A percentile compares a stretch with the other conserved stretches of the same genome.
These are phyloP conservation scores for Ramularia collo-cygni DNA, from an alignment of 2,329 filamentous ascomycete genomes.

Conservation along the genomic window DNA sequence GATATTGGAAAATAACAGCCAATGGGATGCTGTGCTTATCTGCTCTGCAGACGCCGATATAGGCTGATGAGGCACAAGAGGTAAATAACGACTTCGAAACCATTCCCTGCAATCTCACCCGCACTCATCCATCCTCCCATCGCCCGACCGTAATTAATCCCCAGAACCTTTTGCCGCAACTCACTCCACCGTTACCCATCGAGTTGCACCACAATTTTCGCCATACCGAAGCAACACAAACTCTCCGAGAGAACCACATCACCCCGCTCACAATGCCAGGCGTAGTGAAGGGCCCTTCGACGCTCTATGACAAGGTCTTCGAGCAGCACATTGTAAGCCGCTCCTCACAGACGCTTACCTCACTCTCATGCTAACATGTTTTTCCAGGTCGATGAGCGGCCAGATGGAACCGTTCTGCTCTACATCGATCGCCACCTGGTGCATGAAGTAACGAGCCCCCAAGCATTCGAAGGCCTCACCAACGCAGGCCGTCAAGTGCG, in stretches of 20 bases:
- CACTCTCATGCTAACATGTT: slow-evolving; percentile 5
- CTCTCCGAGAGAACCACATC: too few relatives aligned
- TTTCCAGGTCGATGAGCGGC: slow-evolving; percentile 67
- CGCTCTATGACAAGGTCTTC: slow-evolving; percentile 88
- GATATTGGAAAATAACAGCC: too few relatives aligned
- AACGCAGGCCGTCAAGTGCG: slow-evolving; percentile 84
- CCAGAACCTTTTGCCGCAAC: too few relatives aligned
- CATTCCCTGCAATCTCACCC: too few relatives aligned
- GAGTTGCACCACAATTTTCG: not conserved
- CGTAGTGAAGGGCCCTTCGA: slow-evolving; percentile 26
- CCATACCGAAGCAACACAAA: not conserved
- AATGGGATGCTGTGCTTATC: not conserved
- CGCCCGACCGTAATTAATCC: too few relatives aligned
- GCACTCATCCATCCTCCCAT: too few relatives aligned
- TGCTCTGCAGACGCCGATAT: slow-evolving; percentile 2
- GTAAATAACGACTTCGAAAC: too few relatives aligned
- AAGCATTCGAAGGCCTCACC: slow-evolving; percentile 93
- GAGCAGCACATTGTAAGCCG: slow-evolving; percentile 66
- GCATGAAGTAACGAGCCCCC: slow-evolving; percentile 96
- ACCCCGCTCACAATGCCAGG: slow-evolving; percentile 24
- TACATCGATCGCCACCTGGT: slow-evolving; percentile 97
- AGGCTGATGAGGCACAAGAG: not conserved
- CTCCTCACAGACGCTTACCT: not conserved
- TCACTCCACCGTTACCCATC: not conserved
- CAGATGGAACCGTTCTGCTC: slow-evolving; percentile 83